Base-by-base conservation (phyloP, 176 grass and related monocot genomes). In the Phoenix dactylifera region DNA sequence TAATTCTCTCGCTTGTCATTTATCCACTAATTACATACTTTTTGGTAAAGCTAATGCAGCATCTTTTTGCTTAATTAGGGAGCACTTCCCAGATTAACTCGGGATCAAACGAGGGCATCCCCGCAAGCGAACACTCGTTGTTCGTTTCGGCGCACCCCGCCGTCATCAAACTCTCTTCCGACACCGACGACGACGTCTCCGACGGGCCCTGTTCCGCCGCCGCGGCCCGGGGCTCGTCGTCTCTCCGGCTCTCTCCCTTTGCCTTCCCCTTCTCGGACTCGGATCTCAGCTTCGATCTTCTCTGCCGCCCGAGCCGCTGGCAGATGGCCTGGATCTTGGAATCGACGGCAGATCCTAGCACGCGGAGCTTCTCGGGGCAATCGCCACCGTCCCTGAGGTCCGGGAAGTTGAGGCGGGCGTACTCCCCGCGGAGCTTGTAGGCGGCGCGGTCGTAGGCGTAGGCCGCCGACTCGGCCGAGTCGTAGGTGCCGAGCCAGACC, bases 401-500 rank as follows among this genome's bases (percentile, higher is more conserved):
- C 6, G 93, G 93, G 72, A 92, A 92, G 77, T 98, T 98, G 79
- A 98, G 82, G 70, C 87, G 87, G n/a, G 93, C 93, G 66, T 92
- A 98, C 66, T 98, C 93, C 15, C 93, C 84, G 15, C 93, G 93
- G 68, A 98, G 78, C 81, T 62, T 76, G 77, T 72, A 66, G 0
- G 93, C 84, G 6, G 93, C 84, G 51, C 93, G 87, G 84, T 98
- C 93, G 67, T 98, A 98, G 4, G 93, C 87, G 59, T 85, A 68
- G n/a, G 87, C 93, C 12, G 93, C 93, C 50, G 76, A 76, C 81
- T 92, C 93, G 12, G 93, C 81, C 26, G 87, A 92, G 70, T 89
- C 87, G 70, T 98, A 98, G 25, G 93, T 98, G 55, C 93, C 93
- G 59, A 98, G 93, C 93, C 93, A 98, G 4, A 98, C 85, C 62